These are phyloP conservation scores for Spinellus fusiger DNA, from an alignment of 192 early-diverging fungal genomes.

Conservation along the genomic window DNA sequence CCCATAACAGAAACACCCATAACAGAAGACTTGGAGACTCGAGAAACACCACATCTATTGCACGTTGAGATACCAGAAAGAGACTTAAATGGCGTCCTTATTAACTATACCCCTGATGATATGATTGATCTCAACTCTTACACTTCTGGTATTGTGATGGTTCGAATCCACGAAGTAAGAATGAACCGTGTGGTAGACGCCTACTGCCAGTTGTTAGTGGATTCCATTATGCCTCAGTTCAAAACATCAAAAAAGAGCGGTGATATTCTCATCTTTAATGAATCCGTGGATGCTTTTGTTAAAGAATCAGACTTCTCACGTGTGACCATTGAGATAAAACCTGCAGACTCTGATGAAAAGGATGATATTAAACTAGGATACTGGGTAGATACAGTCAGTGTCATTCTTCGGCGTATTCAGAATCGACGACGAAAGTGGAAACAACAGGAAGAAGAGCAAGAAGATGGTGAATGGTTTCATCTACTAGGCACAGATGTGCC, in stretches of 20 bases:
- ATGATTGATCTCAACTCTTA: conserved; percentile 23
- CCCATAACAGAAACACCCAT: conserved; percentile 9
- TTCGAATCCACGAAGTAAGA: conserved; percentile 43
- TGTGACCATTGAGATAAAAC: conserved; percentile 23
- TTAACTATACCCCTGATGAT: conserved; percentile 25
- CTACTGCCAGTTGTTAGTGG: conserved; percentile 44
- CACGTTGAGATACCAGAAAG: not conserved
- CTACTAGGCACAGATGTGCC: conserved; percentile 3
- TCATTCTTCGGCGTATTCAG: conserved; percentile 19
- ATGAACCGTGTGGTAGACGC: not conserved
- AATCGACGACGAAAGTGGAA: not conserved
- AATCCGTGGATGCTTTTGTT: conserved; percentile 31
- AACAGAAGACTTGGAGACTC: not conserved
- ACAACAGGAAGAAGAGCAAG: not conserved
- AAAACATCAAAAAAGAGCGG: conserved; percentile 32
- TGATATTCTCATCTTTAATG: conserved; percentile 21
- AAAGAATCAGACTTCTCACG: conserved; percentile 33
- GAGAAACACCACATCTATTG: not conserved
- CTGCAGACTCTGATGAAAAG: conserved; percentile 10
- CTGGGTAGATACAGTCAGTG: conserved; percentile 7
- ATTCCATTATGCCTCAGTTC: conserved; percentile 33
- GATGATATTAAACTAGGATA: conserved; percentile 10
- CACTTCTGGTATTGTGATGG: conserved; percentile 46
- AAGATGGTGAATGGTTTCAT: conserved; percentile 16
- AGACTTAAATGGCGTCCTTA: conserved; percentile 16